Base-by-base conservation (phyloP, 257 asterid genomes). In the Solanum clarkiae region DNA sequence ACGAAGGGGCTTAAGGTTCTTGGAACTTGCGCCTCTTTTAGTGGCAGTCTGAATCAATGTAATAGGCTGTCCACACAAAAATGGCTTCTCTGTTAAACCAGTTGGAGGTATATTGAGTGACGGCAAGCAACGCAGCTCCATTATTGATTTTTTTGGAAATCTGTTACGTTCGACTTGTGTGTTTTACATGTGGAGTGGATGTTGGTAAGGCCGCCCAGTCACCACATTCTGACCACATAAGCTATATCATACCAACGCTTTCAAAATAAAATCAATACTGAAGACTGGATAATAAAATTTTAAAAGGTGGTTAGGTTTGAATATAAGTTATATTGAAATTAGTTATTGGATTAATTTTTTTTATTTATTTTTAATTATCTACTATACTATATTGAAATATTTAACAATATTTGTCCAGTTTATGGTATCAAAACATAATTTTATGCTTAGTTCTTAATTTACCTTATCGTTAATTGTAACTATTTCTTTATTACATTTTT, bases 71-170 rank as follows among this genome's bases (percentile, higher is more conserved):
- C 93, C 94, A 81, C 84, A 62, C 51, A 91, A 85, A 81, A 92
- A 93, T 56, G 96, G 89, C 71, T 90, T 92, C 84, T 87, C 89
- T 11, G 80, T 65, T 84, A 87, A 88, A 70, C 89, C 90, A 57
- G 88, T 86, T 51, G 86, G 93, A 68, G 93, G 90, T 63, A 91
- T 89, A 90, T 88, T 89, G 65, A 92, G 91, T 12, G 92, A 89
- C 74, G 89, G 96, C 40, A 93, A 69, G 87, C 92, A 88, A 44
- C 84, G 90, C 54, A 93, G 88, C 84, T 89, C 95, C 97, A 93
- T 91, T 49, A 29, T 32, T 75, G 45, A 49, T 49, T 75, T 74
- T 3, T 40, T 74, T 47, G 15, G 26, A 79, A 53, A 16, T 26
- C 10, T 26, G 70, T 59, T 56, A 20, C 8, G 59, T 75, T 51